Evolutionary conservation across 2,329 filamentous ascomycete genomes (phyloP).

Genomic region (Colletotrichum brevisporum): DNA sequence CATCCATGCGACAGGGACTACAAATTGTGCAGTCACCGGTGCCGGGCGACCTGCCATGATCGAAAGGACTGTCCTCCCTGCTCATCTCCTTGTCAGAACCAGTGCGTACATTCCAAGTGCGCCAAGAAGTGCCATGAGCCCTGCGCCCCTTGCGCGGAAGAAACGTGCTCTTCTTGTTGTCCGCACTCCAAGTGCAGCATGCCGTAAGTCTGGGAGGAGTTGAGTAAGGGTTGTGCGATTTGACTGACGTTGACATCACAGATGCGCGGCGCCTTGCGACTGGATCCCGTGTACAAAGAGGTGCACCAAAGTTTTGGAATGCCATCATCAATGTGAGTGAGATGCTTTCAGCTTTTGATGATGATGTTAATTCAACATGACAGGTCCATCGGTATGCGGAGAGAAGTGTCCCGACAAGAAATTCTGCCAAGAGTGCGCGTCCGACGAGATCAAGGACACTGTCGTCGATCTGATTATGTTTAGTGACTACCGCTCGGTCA

Average conservation of each 20-base stretch:
- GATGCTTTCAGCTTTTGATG: neutral
- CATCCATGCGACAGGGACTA: constrained; percentile 52
- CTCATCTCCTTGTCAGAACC: constrained; percentile 63
- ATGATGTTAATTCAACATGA: constrained; percentile 15
- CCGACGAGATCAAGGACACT: constrained; percentile 57
- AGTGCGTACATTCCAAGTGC: constrained; percentile 71
- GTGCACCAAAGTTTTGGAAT: constrained; percentile 67
- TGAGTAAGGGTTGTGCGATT: neutral
- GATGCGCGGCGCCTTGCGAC: constrained; percentile 75
- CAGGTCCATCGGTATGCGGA: constrained; percentile 72
- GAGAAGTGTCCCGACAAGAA: constrained; percentile 67
- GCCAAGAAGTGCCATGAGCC: constrained; percentile 69
- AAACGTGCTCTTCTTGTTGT: constrained; percentile 67
- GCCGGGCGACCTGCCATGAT: constrained; percentile 66
- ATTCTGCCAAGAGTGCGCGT: constrained; percentile 72
- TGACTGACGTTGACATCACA: neutral
- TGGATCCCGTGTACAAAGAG: constrained; percentile 75
- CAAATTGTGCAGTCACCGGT: constrained; percentile 70
- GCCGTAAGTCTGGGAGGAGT: constrained; percentile 56
- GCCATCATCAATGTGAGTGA: constrained; percentile 70
- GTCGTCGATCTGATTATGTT: constrained; percentile 71
- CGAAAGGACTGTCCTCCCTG: constrained; percentile 63
- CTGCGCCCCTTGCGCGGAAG: constrained; percentile 72
- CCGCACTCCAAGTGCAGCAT: constrained; percentile 65
- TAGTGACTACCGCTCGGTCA: constrained; percentile 67